phyloP scores from a whole-genome alignment of 148 eudicot genomes.

The Chenopodium berlandieri region DNA sequence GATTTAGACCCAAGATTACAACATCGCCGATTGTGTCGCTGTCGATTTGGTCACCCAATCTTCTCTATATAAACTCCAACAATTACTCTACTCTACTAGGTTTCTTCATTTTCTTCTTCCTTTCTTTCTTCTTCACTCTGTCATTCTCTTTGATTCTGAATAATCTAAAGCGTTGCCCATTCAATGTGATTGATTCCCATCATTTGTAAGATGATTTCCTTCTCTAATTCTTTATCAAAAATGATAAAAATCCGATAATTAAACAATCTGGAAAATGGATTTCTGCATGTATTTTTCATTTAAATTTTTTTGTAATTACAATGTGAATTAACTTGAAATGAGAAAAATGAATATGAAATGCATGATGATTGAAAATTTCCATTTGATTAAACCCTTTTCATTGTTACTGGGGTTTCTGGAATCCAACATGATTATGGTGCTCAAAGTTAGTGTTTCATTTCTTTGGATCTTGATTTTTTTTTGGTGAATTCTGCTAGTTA shows the following conservation, averaged over 20 bases:
- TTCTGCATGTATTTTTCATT: background rate
- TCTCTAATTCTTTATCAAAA: background rate
- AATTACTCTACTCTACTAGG: background rate
- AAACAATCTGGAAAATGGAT: background rate
- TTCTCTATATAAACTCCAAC: background rate
- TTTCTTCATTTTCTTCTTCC: background rate
- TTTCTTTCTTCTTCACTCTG: background rate
- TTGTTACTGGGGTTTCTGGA: background rate
- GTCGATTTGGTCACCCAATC: background rate
- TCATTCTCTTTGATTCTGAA: background rate
- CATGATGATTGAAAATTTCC: background rate
- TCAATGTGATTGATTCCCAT: too few species aligned
- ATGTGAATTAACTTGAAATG: too few species aligned
- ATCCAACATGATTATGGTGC: background rate
- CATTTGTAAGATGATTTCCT: background rate
- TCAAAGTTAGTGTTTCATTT: background rate
- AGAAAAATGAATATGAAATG: background rate
- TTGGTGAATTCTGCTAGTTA: background rate
- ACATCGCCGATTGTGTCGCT: background rate
- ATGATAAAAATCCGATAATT: background rate
- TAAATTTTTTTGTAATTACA: background rate
- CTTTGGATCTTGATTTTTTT: background rate
- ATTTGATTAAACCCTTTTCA: background rate
- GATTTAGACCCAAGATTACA: background rate
- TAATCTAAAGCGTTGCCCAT: background rate